A percentile compares a stretch with the other conserved stretches of the same genome.
These are phyloP conservation scores for Thelonectria blattea DNA, from an alignment of 2,329 filamentous ascomycete species.

Conservation along the genomic window DNA sequence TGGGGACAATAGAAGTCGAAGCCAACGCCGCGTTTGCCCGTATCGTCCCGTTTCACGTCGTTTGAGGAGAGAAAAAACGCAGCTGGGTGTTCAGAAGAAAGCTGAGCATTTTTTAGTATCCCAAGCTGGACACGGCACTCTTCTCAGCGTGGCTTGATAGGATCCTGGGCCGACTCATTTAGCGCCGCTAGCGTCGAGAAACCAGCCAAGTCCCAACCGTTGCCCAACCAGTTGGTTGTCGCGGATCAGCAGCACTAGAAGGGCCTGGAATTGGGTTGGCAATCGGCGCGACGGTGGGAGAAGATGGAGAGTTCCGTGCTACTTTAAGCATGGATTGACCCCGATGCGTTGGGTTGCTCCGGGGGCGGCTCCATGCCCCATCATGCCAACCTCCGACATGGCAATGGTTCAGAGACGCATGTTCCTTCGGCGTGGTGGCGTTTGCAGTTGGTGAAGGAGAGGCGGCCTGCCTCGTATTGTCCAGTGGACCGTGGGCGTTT, in stretches of 20 bases:
- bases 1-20: neutral
- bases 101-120: conserved; percentile 18
- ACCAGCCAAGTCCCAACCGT: conserved; percentile 28
- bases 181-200: conserved; percentile 31
- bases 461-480: neutral
- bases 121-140: conserved; percentile 25
- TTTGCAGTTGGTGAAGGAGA: conserved; percentile 3
- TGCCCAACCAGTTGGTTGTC: conserved; percentile 26
- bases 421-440: conserved; percentile 1
- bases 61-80: conserved; percentile 2
- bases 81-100: conserved; percentile 1
- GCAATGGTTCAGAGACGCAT: neutral
- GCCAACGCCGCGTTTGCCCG: neutral
- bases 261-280: conserved; percentile 29
- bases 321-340: conserved; percentile 1
- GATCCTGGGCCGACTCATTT: conserved; percentile 26
- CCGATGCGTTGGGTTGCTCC: conserved; percentile 1
- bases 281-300: neutral
- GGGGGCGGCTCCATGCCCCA: conserved; percentile 1
- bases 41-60: conserved; percentile 8
- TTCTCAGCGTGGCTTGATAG: conserved; percentile 27
- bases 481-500: neutral
- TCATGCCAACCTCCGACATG: neutral
- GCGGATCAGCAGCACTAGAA: conserved; percentile 33
- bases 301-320: conserved; percentile 8